phyloP scores from a whole-genome alignment of 352 stramenopile genomes.

The Pythium aquatile region DNA sequence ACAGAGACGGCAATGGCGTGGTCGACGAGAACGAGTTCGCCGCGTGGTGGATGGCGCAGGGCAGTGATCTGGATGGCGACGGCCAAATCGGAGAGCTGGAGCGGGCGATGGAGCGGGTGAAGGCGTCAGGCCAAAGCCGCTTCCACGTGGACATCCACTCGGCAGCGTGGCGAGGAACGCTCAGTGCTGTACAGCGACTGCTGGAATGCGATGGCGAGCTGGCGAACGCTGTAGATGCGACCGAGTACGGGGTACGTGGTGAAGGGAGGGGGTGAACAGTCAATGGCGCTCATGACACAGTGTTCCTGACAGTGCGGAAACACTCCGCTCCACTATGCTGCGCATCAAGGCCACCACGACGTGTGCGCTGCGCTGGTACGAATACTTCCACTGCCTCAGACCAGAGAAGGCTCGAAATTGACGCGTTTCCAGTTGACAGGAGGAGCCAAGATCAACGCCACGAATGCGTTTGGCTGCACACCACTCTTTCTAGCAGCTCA shows the following conservation, averaged over 20 bases:
- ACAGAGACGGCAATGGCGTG: constrained; percentile 46
- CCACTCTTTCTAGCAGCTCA: constrained; percentile 70
- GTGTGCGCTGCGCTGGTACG: constrained; percentile 48
- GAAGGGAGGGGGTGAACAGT: not conserved
- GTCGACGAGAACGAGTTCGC: constrained; percentile 65
- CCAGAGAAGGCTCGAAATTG: constrained; percentile 1
- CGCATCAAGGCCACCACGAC: constrained; percentile 53
- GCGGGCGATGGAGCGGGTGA: constrained; percentile 47
- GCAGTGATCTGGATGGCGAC: constrained; percentile 39
- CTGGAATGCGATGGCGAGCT: constrained; percentile 43
- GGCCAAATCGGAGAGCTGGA: constrained; percentile 42
- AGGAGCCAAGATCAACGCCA: constrained; percentile 55
- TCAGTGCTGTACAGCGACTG: constrained; percentile 44
- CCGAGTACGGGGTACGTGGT: constrained; percentile 50
- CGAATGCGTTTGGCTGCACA: constrained; percentile 58
- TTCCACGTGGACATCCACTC: constrained; percentile 72
- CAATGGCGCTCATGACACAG: too few relatives aligned
- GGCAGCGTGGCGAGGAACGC: constrained; percentile 49
- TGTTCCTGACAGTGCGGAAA: constrained; percentile 41
- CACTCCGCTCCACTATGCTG: constrained; percentile 70
- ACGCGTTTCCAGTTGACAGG: constrained; percentile 27
- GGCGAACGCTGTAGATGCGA: constrained; percentile 38
- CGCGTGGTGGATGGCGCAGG: constrained; percentile 48
- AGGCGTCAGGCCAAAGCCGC: constrained; percentile 46
- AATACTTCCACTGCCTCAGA: too few relatives aligned